These are phyloP conservation scores for Aspergillus tubingensis DNA, from an alignment of 2,329 filamentous ascomycete species.

Conservation along the genomic window DNA sequence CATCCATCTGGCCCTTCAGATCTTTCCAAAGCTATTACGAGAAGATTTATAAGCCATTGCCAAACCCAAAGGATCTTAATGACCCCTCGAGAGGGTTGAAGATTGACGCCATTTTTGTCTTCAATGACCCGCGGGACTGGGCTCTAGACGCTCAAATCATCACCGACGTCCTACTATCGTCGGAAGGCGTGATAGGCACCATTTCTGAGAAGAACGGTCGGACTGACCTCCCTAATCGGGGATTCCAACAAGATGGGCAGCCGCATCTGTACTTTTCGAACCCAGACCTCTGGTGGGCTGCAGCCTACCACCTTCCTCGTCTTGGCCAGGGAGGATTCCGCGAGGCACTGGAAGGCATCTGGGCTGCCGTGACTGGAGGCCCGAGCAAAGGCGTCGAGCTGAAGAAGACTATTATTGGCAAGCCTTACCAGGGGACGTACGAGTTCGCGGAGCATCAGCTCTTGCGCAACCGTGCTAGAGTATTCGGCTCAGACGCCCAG, in stretches of 20 bases:
- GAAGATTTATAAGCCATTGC: constrained; percentile 40
- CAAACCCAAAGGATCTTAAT: constrained; percentile 38
- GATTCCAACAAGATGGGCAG: constrained; percentile 82
- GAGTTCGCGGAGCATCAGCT: constrained; percentile 78
- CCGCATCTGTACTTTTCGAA: constrained; percentile 86
- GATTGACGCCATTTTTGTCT: constrained; percentile 88
- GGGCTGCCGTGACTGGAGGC: constrained; percentile 69
- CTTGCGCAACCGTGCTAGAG: constrained; percentile 56
- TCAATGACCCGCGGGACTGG: constrained; percentile 97
- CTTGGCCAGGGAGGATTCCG: constrained; percentile 91
- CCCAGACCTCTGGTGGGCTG: constrained; percentile 86
- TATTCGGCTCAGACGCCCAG: constrained; percentile 44
- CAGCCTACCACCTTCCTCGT: constrained; percentile 78
- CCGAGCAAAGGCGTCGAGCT: constrained; percentile 56
- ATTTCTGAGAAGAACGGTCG: constrained; percentile 72
- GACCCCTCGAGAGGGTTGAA: constrained; percentile 61
- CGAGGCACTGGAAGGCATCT: constrained; percentile 77
- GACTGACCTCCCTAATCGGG: constrained; percentile 64
- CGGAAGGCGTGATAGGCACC: constrained; percentile 77
- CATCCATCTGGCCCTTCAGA: constrained; percentile 79
- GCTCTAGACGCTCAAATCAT: constrained; percentile 85
- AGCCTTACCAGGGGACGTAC: constrained; percentile 77
- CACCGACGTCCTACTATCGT: constrained; percentile 77
- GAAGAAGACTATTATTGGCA: constrained; percentile 72
- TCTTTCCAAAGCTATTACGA: constrained; percentile 65